Evolutionary conservation across 2,329 filamentous ascomycete genomes (phyloP), one percentile per base, ranked within the genome.

Genomic region (Fusarium sterilihyphosum): DNA sequence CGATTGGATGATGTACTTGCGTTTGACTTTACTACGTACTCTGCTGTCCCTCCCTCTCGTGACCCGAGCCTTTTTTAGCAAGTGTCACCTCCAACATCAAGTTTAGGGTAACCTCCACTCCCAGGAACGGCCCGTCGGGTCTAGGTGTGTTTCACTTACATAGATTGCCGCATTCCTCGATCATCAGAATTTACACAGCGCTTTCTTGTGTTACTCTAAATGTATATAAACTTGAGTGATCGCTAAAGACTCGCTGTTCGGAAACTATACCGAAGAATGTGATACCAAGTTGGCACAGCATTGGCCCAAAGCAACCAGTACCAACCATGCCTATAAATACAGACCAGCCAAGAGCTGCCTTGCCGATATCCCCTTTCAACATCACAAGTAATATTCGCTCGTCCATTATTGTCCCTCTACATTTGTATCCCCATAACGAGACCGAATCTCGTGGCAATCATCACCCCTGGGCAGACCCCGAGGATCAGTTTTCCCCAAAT

Each of bases 141-240:
- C 58, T 43, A 61, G 24, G n/a, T 31, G 20, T 62, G 73, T 73
- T 73, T 75, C 73, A 75, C 61, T 58, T 33, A 24, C 56, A 49
- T 56, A 52, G 50, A 43, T 61, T 70, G 50, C 62, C 65, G 74
- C 74, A 76, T 77, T 71, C 62, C 69, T 68, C 62, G 22, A 44
- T 26, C 18, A 44, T 17, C 24, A 44, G 41, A 53, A 61, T 56
- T 46, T 41, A 24, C n/a, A 56, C 44, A 50, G n/a, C 24, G 41
- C 13, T 37, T 38, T 24, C 40, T 72, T 62, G 41, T 56, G 46
- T 41, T 18, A 8, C 38, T 64, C 20, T 44, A 17, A 5, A 56
- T 31, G 12, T 26, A 37, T 31, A 40, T 17, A 46, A 29, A 41
- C 22, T n/a, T 22, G 22, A 17, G 22, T 16, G 20, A 18, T 50